phyloP scores from a whole-genome alignment of 2,329 filamentous ascomycete species.

The Diaporthe citriasiana region DNA sequence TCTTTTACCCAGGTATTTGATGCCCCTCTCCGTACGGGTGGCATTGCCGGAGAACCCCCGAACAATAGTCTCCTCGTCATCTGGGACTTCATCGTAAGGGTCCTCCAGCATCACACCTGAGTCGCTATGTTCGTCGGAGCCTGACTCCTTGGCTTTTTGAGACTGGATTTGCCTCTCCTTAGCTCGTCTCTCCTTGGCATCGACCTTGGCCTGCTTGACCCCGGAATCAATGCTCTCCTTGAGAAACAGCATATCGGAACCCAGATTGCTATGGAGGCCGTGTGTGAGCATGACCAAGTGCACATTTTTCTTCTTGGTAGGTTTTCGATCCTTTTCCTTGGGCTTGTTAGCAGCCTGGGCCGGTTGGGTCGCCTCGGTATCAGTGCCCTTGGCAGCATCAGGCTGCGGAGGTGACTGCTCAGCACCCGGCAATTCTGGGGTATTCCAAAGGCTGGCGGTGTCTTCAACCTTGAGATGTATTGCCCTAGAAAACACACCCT shows the following conservation, averaged over 20 bases:
- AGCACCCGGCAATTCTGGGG: conserved; percentile 82
- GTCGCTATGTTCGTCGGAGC: conserved; percentile 36
- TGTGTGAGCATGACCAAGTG: conserved; percentile 95
- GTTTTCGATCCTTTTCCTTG: conserved; percentile 40
- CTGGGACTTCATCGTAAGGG: conserved; percentile 49
- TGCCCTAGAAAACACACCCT: conserved; percentile 87
- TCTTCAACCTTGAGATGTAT: conserved; percentile 86
- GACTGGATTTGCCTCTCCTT: conserved; percentile 58
- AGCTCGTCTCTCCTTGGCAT: conserved; percentile 73
- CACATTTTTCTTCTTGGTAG: conserved; percentile 78
- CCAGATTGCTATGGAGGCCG: conserved; percentile 94
- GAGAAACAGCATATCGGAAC: conserved; percentile 95
- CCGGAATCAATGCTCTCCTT: conserved; percentile 97
- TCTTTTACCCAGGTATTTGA: conserved; percentile 96
- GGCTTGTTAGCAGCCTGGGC: conserved; percentile 40
- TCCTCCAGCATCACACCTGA: conserved; percentile 41
- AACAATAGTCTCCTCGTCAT: conserved; percentile 89
- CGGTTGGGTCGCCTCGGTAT: conserved; percentile 39
- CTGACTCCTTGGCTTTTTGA: conserved; percentile 33
- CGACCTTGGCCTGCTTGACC: conserved; percentile 79
- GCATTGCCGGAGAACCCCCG: conserved; percentile 92
- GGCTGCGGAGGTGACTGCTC: conserved; percentile 49
- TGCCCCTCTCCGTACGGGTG: conserved; percentile 91
- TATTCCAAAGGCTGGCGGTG: conserved; percentile 92
- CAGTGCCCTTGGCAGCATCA: conserved; percentile 42